A percentile compares a stretch with the other conserved stretches of the same genome.
Evolutionary conservation across 495 filamentous ascomycete species (phyloP).

Genomic region (Hypoxylon trugodes): DNA sequence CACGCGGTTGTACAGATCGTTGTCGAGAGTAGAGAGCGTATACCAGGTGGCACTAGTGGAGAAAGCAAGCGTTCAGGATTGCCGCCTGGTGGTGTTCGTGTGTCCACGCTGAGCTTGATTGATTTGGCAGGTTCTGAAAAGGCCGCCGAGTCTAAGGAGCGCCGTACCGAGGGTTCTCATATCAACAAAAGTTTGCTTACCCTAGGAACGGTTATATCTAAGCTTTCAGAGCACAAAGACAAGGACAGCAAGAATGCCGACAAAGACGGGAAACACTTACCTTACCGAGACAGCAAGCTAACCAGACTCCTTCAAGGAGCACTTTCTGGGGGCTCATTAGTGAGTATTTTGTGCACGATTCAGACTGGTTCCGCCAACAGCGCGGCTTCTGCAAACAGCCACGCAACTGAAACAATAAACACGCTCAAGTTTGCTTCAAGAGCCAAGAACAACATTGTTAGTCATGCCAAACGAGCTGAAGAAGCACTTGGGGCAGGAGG

Average conservation of each 20-base stretch:
- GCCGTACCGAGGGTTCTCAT: slow-evolving; percentile 92
- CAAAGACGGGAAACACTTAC: slow-evolving; percentile 87
- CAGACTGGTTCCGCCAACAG: slow-evolving; percentile 76
- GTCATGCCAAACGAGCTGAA: slow-evolving; percentile 94
- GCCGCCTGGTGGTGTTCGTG: slow-evolving; percentile 87
- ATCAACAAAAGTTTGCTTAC: slow-evolving; percentile 98
- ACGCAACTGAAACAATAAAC: slow-evolving; percentile 90
- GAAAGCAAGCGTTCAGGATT: slow-evolving; percentile 80
- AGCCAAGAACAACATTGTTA: slow-evolving; percentile 97
- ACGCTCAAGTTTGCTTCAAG: slow-evolving; percentile 96
- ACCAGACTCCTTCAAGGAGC: slow-evolving; percentile 93
- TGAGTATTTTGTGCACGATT: slow-evolving; percentile 97
- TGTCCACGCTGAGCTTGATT: slow-evolving; percentile 94
- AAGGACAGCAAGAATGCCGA: slow-evolving; percentile 77
- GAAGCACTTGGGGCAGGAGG: slow-evolving; percentile 79
- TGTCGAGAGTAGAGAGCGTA: slow-evolving; percentile 92
- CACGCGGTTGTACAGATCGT: slow-evolving; percentile 99
- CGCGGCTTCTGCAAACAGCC: slow-evolving; percentile 67
- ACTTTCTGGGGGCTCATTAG: slow-evolving; percentile 89
- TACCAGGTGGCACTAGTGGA: slow-evolving; percentile 57
- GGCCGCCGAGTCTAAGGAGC: slow-evolving; percentile 93
- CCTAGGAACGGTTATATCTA: slow-evolving; percentile 92
- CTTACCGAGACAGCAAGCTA: slow-evolving; percentile 96
- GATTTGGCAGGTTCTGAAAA: slow-evolving; percentile 96
- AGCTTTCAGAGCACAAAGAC: slow-evolving; percentile 83